These are phyloP conservation scores for Sphenostylis stenocarpa DNA, from an alignment of 306 rosid species.

Conservation along the genomic window DNA sequence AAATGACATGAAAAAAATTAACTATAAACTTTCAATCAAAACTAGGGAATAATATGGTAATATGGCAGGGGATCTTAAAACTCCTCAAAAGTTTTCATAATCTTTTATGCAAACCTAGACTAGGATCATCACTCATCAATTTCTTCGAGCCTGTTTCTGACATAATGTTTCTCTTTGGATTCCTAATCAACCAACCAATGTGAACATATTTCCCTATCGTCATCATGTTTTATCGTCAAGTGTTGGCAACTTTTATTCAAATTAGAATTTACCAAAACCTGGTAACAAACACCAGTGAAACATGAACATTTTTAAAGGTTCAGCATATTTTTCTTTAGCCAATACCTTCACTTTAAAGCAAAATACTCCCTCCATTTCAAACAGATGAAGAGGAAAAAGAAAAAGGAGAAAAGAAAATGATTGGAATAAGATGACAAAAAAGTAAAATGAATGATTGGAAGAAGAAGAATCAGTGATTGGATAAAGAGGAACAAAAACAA, in stretches of 20 bases:
- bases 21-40: constrained; percentile 6
- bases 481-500: too few species aligned
- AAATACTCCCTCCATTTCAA: neutral
- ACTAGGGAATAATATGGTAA: neutral
- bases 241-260: neutral
- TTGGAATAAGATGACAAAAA: too few species aligned
- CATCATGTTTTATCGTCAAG: neutral
- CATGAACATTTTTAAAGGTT: neutral
- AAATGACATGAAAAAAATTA: constrained; percentile 25
- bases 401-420: too few species aligned
- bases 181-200: neutral
- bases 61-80: constrained; percentile 19
- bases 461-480: too few species aligned
- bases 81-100: constrained; percentile 19
- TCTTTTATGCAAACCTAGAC: constrained; percentile 19
- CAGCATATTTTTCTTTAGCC: neutral
- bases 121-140: constrained; percentile 6
- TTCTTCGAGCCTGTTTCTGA: neutral
- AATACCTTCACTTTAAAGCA: neutral
- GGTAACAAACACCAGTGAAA: neutral
- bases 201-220: neutral
- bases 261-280: neutral
- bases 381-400: too few species aligned
- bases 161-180: neutral
- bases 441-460: too few species aligned